phyloP scores from a whole-genome alignment of 2,329 filamentous ascomycete genomes.

The Phoma sp. region DNA sequence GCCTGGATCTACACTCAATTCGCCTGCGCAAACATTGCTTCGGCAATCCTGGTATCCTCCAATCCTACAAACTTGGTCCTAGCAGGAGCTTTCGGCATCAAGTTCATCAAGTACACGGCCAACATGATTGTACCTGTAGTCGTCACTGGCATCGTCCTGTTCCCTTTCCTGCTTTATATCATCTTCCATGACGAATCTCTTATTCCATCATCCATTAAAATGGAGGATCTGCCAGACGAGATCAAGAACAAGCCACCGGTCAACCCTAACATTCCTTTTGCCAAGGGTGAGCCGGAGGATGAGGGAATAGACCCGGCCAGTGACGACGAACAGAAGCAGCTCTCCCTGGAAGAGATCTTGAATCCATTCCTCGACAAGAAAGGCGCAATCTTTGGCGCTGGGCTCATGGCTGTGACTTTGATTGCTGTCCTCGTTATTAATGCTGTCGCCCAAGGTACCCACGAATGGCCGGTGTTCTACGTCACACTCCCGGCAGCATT shows the following conservation, averaged over 20 bases:
- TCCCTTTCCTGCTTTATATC: conserved; percentile 73
- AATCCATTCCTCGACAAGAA: conserved; percentile 74
- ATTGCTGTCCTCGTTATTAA: conserved; percentile 71
- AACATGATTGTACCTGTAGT: conserved; percentile 78
- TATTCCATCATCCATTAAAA: conserved; percentile 69
- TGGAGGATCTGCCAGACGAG: conserved; percentile 70
- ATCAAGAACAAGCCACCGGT: conserved; percentile 63
- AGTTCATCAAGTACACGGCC: conserved; percentile 75
- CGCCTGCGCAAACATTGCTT: conserved; percentile 74
- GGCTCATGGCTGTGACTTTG: conserved; percentile 71
- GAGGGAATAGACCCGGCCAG: conserved; percentile 55
- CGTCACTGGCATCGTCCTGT: conserved; percentile 70
- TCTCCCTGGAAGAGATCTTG: conserved; percentile 75
- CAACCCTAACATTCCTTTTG: conserved; percentile 75
- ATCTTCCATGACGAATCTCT: conserved; percentile 69
- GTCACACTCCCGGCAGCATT: conserved; percentile 72
- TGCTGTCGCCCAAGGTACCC: conserved; percentile 60
- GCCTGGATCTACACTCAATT: conserved; percentile 79
- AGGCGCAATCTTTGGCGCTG: conserved; percentile 68
- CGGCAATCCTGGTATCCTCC: conserved; percentile 77
- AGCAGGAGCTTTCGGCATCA: conserved; percentile 74
- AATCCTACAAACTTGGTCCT: conserved; percentile 80
- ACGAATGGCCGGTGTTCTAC: conserved; percentile 67
- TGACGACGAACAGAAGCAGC: conserved; percentile 59
- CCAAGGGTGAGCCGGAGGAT: conserved; percentile 62